Base-by-base conservation (phyloP, 2,329 filamentous ascomycete genomes). In the Chaetomiaceae sp. region DNA sequence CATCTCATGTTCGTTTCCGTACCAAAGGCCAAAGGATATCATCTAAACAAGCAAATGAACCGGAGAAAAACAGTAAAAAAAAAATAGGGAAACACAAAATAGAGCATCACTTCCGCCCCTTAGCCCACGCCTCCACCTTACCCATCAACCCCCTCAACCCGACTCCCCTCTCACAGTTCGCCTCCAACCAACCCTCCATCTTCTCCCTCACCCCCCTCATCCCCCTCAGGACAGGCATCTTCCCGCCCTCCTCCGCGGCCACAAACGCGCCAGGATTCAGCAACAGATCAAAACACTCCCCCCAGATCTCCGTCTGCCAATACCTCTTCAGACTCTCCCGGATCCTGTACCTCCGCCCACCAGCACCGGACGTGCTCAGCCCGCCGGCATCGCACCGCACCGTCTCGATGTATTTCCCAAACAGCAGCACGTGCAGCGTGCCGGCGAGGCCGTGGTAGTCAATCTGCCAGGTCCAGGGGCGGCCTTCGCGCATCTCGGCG, bases 381-480 rank as follows among this genome's bases (percentile, higher is more conserved):
- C 74, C 75, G 14, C 74, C 75, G 22, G 70, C 65, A 56, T 76
- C 71, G 57, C 68, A 74, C 29, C 76, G 74, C 42, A 76, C 68
- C 1, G 88, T 94, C 62, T 95, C 88, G 58, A 98, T 93, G 67
- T 97, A 97, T 61, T 87, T 89, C 9, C 93, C 91, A 62, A 96
- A 98, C 3, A 98, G 77, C 57, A 98, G 77, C 35, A 81, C 84
- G 67, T 98, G 89, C 4, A 97, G 73, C 19, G 88, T 86, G 4
- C 88, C 89, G 0, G 93, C 93, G 0, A 96, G 75, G 11, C 93
- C 93, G 65, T 95, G 88, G 59, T 97, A 94, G 69, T 98, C 93
- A 56, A 96, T 88, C 65, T 98, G 93, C 72, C 89, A 96, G 1
- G 91, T 97, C 93, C 93, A 98, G 0, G 90, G 89, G 1, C 91